phyloP scores from a whole-genome alignment of 805 yeast species.

The Candida qinlingensis region DNA sequence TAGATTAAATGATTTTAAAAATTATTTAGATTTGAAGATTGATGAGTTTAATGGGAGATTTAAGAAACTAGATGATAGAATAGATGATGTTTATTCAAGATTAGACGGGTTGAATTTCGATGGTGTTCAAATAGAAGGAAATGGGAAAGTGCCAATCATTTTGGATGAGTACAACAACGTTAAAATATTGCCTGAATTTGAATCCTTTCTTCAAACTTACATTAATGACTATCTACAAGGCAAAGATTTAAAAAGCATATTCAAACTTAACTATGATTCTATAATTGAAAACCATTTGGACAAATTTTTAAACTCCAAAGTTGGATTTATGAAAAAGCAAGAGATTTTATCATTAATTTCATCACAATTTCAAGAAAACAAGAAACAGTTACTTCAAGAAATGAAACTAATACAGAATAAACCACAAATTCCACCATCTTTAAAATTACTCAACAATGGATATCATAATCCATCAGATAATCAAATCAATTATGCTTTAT shows the following conservation, averaged over 20 bases:
- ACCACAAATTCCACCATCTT: not conserved
- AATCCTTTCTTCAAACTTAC: conserved; percentile 10
- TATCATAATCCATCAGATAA: conserved; percentile 12
- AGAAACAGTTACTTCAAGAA: conserved; percentile 16
- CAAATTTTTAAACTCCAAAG: conserved; percentile 12
- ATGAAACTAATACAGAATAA: conserved; percentile 11
- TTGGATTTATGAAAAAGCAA: conserved; percentile 19
- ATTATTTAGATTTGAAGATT: conserved; percentile 17
- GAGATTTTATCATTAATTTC: conserved; percentile 19
- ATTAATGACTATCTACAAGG: conserved; percentile 7
- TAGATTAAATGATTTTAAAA: conserved; percentile 16
- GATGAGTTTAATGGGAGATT: conserved; percentile 13
- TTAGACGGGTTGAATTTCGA: conserved; percentile 11
- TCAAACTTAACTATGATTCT: conserved; percentile 12
- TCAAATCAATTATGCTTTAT: conserved; percentile 31
- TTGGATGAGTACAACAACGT: conserved; percentile 15
- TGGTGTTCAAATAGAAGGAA: conserved; percentile 1
- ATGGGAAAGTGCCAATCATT: conserved; percentile 15
- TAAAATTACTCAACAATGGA: not conserved
- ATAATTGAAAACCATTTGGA: conserved; percentile 15
- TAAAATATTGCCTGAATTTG: conserved; percentile 22
- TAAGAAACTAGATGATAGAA: not conserved
- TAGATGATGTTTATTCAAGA: conserved; percentile 9
- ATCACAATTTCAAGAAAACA: conserved; percentile 21
- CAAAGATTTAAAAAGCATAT: conserved; percentile 2